Base-by-base conservation (phyloP, 2,329 filamentous ascomycete genomes). In the Drechslerella coelobrocha region DNA sequence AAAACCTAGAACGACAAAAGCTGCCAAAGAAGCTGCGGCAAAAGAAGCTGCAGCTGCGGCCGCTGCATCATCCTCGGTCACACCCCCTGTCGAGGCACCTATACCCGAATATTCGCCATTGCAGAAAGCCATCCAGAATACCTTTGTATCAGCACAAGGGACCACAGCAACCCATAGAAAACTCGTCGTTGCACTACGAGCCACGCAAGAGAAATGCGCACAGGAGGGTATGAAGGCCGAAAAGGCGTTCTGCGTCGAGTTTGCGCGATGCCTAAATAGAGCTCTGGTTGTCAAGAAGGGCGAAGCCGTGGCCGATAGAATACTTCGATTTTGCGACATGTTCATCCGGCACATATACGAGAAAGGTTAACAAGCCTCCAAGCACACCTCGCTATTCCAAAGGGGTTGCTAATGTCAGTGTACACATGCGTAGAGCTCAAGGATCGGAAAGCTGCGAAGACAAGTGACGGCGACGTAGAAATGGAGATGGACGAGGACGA, bases 161-260 rank as follows among this genome's bases (percentile, higher is more conserved):
- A 95, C 90, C 0, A 95, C 90, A 0, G 91, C 92, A 0, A 90
- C 90, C 1, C 94, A 99, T 78, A 84, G 93, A 69, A 97, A 97
- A 78, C 84, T 96, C 0, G 89, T 89, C 2, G 89, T 97, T 69
- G 92, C 88, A 53, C 81, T 99, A 71, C 87, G 93, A 73, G 97
- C 96, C 79, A 85, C 96, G 45, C 93, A 97, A 76, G 93, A 97
- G 78, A 83, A 88, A 37, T 96, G 91, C 80, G 85, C 83, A 73
- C 85, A 84, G 47, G 76, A 73, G 56, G 79, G 74, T 50, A 76
- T 74, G 41, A 73, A 75, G 34, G 88, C 91, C 47, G 92, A 96
- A 78, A 85, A 88, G 52, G 88, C 94, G 65, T 97, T 99, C 81
- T 96, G 94, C 76, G 81, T 83, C 26, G 93, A 99, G 78, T 87